Conservation (phyloP, 2,329 filamentous ascomycete genomes). For the Elsinoe perseae region DNA sequence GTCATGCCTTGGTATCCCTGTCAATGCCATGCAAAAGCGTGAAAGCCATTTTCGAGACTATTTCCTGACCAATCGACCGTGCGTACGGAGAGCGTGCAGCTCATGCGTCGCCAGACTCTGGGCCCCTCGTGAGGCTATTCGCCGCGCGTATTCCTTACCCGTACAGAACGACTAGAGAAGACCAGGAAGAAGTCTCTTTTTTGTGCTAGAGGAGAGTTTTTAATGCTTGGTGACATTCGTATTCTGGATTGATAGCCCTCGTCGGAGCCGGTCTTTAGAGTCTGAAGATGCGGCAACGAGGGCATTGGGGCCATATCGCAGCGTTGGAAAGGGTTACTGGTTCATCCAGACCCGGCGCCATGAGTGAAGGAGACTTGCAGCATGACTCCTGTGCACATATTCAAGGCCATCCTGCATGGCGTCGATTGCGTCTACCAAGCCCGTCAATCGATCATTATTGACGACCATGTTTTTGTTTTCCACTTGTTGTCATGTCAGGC, state of each 20-base stretch:
- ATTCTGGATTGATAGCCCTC: not conserved
- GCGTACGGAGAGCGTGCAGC: not conserved
- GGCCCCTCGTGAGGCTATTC: not conserved
- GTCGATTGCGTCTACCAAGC: not conserved
- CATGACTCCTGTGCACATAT: not conserved
- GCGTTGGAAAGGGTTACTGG: not conserved
- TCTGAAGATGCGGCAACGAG: not conserved
- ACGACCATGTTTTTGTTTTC: not conserved
- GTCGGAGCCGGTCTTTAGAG: not conserved
- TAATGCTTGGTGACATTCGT: not conserved
- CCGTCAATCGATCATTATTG: not conserved
- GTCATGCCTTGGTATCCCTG: not conserved
- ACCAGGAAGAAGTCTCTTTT: not conserved
- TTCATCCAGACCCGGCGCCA: not conserved
- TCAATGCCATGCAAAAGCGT: not conserved
- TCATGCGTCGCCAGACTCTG: not conserved
- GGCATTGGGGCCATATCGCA: not conserved
- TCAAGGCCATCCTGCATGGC: not conserved
- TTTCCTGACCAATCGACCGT: conserved; percentile 5
- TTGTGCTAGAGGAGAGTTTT: not conserved
- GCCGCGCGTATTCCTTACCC: not conserved
- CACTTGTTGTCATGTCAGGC: not conserved
- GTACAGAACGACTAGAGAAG: not conserved
- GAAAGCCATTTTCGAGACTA: too few relatives aligned
- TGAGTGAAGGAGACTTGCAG: not conserved